These are phyloP conservation scores for Tolypocladium nubicola DNA, from an alignment of 2,329 filamentous ascomycete genomes.

Conservation along the genomic window DNA sequence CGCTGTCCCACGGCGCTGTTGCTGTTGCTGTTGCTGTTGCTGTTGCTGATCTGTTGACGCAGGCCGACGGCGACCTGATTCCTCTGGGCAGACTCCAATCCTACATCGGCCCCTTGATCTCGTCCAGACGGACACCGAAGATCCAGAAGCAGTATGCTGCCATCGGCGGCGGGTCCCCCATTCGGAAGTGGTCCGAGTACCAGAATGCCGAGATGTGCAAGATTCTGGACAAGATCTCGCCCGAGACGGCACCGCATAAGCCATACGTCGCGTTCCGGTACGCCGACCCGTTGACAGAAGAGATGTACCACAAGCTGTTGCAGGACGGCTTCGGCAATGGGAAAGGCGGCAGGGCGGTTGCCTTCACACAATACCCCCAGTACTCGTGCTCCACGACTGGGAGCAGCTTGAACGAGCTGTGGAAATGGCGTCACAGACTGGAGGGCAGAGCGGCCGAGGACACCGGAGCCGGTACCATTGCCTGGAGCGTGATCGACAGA, in stretches of 20 bases:
- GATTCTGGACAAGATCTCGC: conserved; percentile 80
- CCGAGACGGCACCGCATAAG: conserved; percentile 90
- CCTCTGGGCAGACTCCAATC: conserved; percentile 86
- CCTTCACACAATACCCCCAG: conserved; percentile 96
- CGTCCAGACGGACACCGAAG: conserved; percentile 81
- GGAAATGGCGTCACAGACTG: conserved; percentile 88
- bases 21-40: neutral
- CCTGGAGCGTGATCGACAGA: conserved; percentile 95
- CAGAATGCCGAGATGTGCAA: conserved; percentile 96
- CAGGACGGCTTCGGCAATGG: conserved; percentile 85
- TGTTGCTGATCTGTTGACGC: neutral
- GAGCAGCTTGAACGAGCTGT: conserved; percentile 90
- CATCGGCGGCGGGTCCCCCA: conserved; percentile 95
- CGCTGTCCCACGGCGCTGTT: neutral
- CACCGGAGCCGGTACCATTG: conserved; percentile 56
- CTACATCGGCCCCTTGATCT: conserved; percentile 83
- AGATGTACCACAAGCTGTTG: conserved; percentile 77
- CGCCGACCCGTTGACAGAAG: conserved; percentile 83
- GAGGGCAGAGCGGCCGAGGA: conserved; percentile 60
- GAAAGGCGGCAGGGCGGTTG: conserved; percentile 84
- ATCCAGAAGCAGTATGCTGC: conserved; percentile 92
- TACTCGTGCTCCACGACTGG: conserved; percentile 98
- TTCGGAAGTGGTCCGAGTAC: conserved; percentile 95
- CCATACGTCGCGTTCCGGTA: conserved; percentile 97
- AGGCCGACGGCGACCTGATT: conserved; percentile 91